phyloP scores from a whole-genome alignment of 805 yeast species.

The Ogataea kodamae region DNA sequence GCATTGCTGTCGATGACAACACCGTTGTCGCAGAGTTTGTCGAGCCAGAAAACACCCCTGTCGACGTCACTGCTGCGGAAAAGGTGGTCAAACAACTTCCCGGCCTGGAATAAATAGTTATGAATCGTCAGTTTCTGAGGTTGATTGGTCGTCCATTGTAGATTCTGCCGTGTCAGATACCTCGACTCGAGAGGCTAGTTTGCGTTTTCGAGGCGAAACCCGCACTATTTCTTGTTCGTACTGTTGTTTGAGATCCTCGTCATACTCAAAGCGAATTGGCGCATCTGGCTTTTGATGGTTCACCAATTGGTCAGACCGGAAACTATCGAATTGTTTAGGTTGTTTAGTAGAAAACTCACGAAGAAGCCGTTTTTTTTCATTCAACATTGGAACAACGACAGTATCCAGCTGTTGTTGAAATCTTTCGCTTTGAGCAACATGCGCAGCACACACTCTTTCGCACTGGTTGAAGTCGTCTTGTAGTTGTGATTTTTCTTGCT shows the following conservation, averaged over 20 bases:
- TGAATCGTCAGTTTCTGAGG: not conserved
- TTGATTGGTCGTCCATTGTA: conserved; percentile 8
- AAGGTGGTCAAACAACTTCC: conserved; percentile 37
- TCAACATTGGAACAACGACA: conserved; percentile 19
- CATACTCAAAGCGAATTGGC: conserved; percentile 17
- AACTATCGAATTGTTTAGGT: conserved; percentile 14
- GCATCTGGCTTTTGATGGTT: conserved; percentile 19
- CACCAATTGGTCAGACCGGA: conserved; percentile 8
- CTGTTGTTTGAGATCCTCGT: conserved; percentile 10
- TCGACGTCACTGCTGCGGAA: conserved; percentile 50
- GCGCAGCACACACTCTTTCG: conserved; percentile 6
- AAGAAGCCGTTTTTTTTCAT: conserved; percentile 17
- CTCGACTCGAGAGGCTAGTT: not conserved
- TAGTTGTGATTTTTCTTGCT: conserved; percentile 7
- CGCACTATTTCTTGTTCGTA: conserved; percentile 17
- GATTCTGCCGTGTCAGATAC: conserved; percentile 1
- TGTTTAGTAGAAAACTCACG: not conserved
- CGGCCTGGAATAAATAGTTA: conserved; percentile 21
- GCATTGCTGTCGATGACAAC: conserved; percentile 73
- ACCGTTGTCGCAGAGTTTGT: conserved; percentile 60
- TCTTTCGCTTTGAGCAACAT: conserved; percentile 4
- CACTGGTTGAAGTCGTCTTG: conserved; percentile 8
- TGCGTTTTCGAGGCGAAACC: conserved; percentile 21
- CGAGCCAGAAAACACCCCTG: conserved; percentile 79
- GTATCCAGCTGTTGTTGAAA: conserved; percentile 8